Conservation (phyloP, 768 basidiomycete genomes). For the Boletus barrowsii region DNA sequence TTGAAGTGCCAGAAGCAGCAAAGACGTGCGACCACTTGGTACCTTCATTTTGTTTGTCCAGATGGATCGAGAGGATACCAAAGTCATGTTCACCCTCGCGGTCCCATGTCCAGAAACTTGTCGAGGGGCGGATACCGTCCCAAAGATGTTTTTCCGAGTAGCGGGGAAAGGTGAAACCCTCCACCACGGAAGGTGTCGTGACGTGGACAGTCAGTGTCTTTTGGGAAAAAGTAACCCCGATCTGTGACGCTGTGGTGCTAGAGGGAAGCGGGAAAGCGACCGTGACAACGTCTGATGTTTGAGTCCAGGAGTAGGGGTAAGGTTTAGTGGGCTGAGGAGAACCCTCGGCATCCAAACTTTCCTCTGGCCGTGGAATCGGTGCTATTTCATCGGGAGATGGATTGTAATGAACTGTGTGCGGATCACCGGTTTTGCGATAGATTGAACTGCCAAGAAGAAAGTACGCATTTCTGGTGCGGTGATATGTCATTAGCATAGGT, state of each 20-base stretch:
- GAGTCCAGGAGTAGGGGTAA: slow-evolving; percentile 91
- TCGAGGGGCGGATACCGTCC: slow-evolving; percentile 71
- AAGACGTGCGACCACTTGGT: slow-evolving; percentile 90
- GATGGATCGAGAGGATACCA: slow-evolving; percentile 75
- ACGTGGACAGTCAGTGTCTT: slow-evolving; percentile 66
- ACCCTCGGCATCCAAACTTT: slow-evolving; percentile 45
- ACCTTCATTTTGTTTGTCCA: slow-evolving; percentile 82
- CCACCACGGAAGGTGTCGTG: slow-evolving; percentile 31
- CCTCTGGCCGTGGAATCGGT: slow-evolving; percentile 62
- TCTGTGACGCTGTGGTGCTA: slow-evolving; percentile 55
- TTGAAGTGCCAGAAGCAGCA: slow-evolving; percentile 41
- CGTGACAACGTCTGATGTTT: slow-evolving; percentile 79
- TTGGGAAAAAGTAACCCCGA: slow-evolving; percentile 65
- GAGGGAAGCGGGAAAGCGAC: slow-evolving; percentile 83
- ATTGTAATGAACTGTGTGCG: slow-evolving; percentile 40
- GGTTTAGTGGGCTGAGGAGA: slow-evolving; percentile 45
- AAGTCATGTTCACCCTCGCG: slow-evolving; percentile 63
- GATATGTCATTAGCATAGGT: slow-evolving; percentile 57
- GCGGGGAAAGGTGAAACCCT: slow-evolving; percentile 45
- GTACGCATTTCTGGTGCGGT: slow-evolving; percentile 43
- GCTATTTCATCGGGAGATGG: slow-evolving; percentile 66
- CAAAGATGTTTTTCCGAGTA: slow-evolving; percentile 68
- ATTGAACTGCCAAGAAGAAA: slow-evolving; percentile 56
- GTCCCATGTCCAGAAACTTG: slow-evolving; percentile 95
- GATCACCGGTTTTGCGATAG: slow-evolving; percentile 44